Evolutionary conservation across 345 rosid genomes (phyloP), one percentile per base, ranked within the genome.

Genomic region (Clausena lansium): DNA sequence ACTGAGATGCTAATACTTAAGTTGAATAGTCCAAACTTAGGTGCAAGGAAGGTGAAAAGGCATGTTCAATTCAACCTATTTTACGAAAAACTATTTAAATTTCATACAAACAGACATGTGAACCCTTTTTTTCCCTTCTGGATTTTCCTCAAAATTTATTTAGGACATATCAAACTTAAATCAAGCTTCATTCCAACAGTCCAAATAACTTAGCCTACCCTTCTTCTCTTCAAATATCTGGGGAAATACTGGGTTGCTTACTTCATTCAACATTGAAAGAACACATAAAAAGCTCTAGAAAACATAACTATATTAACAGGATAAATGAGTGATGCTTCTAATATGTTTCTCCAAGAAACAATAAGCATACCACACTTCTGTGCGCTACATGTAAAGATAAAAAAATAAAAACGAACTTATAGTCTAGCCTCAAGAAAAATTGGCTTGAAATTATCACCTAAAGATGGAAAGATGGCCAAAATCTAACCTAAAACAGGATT

Each of bases 151-250:
- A 35, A 65, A 19, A 24, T 39, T 24, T 22, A 4, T 13, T 33
- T 6, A 39, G 17, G 54, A 30, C 50, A 39, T 24, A 24, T 22
- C 32, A 67, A 47, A 27, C 6, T 20, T 50, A 19, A 35, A 52
- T 3, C 39, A 70, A 9, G 61, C 36, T 52, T 50, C 41, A 70
- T 9, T 30, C 61, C 61, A 36, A 60, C 47, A 60, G 39, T 39
- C 76, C 24, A 28, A 73, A 73, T 27, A 25, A 35, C 57, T 73
- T 60, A 60, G 76, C 36, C 64, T 15, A 36, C 24, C 75, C 55
- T 47, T 58, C 52, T 17, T 58, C 36, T 41, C 77, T 41, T 74
- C 57, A 39, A 39, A 30, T 70, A 30, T 50, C 3, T 52, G 2
- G 7, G 55, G 19, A 25, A 39, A n/a, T 10, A 36, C 32, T 67